A percentile compares a stretch with the other conserved stretches of the same genome.
phyloP scores from a whole-genome alignment of 345 rosid species.

The Hirschfeldia incana region DNA sequence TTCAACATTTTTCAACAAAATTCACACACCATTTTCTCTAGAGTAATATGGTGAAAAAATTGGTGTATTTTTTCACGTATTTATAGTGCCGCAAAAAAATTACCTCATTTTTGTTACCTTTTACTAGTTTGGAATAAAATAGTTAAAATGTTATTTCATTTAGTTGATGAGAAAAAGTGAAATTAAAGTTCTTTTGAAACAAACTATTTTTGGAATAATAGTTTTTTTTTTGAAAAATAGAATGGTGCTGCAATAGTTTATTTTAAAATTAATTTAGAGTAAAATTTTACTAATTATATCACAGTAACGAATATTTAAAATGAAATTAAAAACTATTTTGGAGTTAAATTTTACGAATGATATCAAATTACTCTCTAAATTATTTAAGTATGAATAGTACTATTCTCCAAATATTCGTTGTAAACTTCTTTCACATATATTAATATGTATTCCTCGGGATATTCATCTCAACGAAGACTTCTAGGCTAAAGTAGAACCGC shows the following conservation, averaged over 20 bases:
- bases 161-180: neutral
- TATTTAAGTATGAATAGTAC: neutral
- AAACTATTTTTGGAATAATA: too few species aligned
- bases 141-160: neutral
- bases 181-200: too few species aligned
- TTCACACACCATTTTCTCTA: too few species aligned
- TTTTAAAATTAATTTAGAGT: too few species aligned
- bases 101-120: neutral
- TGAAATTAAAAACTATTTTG: too few species aligned
- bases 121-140: neutral
- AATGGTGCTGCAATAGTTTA: too few species aligned
- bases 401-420: slow-evolving; percentile 29
- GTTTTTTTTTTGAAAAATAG: too few species aligned
- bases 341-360: too few species aligned
- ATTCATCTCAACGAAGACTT: slow-evolving; percentile 30
- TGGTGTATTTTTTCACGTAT: neutral
- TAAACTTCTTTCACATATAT: slow-evolving; percentile 10
- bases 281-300: too few species aligned
- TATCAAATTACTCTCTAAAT: neutral
- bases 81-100: neutral
- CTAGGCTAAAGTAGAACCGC: slow-evolving; percentile 15
- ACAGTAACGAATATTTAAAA: too few species aligned
- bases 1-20: too few species aligned
- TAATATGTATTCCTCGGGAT: slow-evolving; percentile 31
- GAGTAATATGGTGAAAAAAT: too few species aligned